Base-by-base conservation (phyloP, 768 basidiomycete genomes). In the Russula lepida region DNA sequence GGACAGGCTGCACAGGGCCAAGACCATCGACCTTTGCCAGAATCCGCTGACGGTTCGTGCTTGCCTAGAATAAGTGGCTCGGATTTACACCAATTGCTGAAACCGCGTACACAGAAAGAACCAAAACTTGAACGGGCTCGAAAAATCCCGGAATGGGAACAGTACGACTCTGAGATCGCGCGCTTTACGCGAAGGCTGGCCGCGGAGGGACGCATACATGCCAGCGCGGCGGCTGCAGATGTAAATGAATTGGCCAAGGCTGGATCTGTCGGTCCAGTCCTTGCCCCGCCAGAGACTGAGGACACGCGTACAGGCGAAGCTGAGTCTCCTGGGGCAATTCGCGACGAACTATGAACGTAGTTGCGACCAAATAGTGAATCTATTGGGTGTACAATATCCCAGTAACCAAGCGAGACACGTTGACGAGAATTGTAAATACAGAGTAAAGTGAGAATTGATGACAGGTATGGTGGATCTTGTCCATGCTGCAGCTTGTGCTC, bases 91-190 rank as follows among this genome's bases (percentile, higher is more conserved):
- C 35, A 4, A 15, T 23, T 19, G 11, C 13, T 44, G n/a, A 25
- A 15, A 4, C 15, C 43, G 1, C 12, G 4, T n/a, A 30, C 60
- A 70, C 76, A 97, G 90, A 97, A 98, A 85, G 97, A 98, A 70
- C 95, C 95, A 6, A 99, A 98, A 72, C 80, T 98, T 6, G 82
- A 86, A 4, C 84, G 97, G 25, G 97, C 97, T 4, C 83, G 95
- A 39, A 85, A 93, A 68, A 97, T 98, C 55, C 95, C 97, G 0
- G 97, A 98, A 70, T 99, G 97, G 97, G 93, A 95, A 64, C 82
- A 83, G 52, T 98, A 98, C 69, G 95, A 99, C 71, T 69, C 76
- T 6, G 94, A 99, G 73, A 94, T 98, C 54, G 87, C 95, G 2
- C 79, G 75, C 28, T 92, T 99, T 63, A 86, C 89, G 0, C 79